Evolutionary conservation across 1,139 yeast species (phyloP), one percentile per base, ranked within the genome.

Genomic region (Lodderomyces elongisporus): DNA sequence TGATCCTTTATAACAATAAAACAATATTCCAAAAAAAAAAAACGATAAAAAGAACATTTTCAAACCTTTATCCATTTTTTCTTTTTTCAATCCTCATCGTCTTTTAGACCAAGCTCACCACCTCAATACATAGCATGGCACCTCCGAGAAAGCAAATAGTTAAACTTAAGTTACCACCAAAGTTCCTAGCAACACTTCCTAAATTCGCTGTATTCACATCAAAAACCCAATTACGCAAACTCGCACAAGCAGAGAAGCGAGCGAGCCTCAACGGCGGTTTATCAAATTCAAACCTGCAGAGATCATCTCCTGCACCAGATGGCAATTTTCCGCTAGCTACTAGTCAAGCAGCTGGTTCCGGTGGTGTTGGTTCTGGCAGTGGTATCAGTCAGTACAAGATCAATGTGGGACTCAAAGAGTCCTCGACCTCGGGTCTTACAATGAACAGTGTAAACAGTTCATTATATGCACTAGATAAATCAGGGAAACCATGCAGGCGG

Each of bases 401-500:
- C 42, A 66, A 66, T 43, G 55, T 64, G 4, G 71, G 72, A 4
- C 51, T 62, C 30, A 66, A 66, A 41, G 71, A 65, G 38, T 49
- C 59, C 38, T 62, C 70, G 16, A 64, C 72, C 0, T 60, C 71
- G 0, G 72, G 73, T 0, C 54, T 66, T 36, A 56, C 68, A 6
- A 60, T 66, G 64, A 65, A 64, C 40, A 53, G 58, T 33, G 53
- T 58, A 25, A 44, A 48, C 13, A 55, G 53, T 33, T 54, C 54
- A 2, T 47, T 41, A 14, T 54, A 55, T 35, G 42, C 55, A 14
- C 51, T 74, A 38, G 81, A 75, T 43, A 67, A 68, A 40, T 54
- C 71, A 7, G 78, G 79, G 2, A 63, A 58, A 34, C 73, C 75
- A 15, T 62, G 66, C 25, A 62, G 70, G 36, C 65, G 60, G 44